These are phyloP conservation scores for Suillus bovinus DNA, from an alignment of 768 basidiomycete species.

Conservation along the genomic window DNA sequence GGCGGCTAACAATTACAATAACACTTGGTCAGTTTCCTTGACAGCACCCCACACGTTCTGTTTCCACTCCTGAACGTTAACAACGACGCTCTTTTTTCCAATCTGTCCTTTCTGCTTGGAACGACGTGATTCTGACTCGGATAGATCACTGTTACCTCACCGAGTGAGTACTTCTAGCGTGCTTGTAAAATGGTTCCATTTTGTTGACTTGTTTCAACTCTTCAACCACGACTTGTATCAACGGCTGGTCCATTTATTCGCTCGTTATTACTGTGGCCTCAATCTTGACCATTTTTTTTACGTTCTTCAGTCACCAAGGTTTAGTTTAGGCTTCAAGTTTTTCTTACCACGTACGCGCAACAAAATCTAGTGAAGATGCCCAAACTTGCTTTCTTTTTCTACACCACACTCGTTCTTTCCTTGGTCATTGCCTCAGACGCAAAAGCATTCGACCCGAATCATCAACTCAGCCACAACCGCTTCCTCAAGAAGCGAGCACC, in stretches of 20 bases:
- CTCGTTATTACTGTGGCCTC: neutral
- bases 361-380: constrained; percentile 44
- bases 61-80: neutral
- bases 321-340: neutral
- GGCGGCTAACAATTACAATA: neutral
- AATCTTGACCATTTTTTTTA: neutral
- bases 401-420: constrained; percentile 54
- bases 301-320: neutral
- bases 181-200: neutral
- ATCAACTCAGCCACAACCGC: constrained; percentile 60
- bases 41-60: neutral
- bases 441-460: constrained; percentile 41
- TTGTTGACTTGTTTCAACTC: neutral
- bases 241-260: constrained; percentile 2
- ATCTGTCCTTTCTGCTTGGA: constrained; percentile 3
- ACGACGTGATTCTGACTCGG: neutral
- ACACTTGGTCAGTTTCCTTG: neutral
- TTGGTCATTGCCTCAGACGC: constrained; percentile 48
- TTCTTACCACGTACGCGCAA: constrained; percentile 6
- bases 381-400: constrained; percentile 64
- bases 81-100: neutral
- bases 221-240: constrained; percentile 5
- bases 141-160: constrained; percentile 2
- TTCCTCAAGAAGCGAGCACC: constrained; percentile 67
- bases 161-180: constrained; percentile 4